Base-by-base conservation (phyloP, 805 yeast species). In the Lipomyces chichibuensis region DNA sequence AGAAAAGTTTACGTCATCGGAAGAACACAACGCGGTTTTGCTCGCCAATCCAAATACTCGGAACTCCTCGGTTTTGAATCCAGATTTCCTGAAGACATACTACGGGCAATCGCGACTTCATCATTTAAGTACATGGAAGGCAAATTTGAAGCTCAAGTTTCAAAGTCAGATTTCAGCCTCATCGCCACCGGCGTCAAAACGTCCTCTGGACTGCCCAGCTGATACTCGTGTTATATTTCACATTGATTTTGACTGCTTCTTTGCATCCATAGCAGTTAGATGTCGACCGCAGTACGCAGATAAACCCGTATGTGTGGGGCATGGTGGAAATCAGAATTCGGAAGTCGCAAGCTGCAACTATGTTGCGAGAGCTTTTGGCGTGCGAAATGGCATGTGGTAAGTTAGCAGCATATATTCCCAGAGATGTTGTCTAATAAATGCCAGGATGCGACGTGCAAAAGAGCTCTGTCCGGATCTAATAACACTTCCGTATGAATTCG, bases 291-390 rank as follows among this genome's bases (percentile, higher is more conserved):
- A 86, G 2, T 74, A 88, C 20, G 85, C 85, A 66, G 82, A 85
- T 72, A 77, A 88, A 83, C 80, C 88, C 75, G 77, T 94, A 78
- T 80, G 97, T 81, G 80, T 87, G 0, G 83, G 88, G 56, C 83
- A 84, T 72, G 86, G 85, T 27, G 67, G 70, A 46, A 66, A 73
- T 2, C 77, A 78, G 2, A 77, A 78, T 46, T 86, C 98, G 0
- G 98, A 94, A 76, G 81, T 95, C 14, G 95, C 98, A 0, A 90
- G 97, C 66, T 92, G 98, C 75, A 95, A 94, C 76, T 95, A 95
- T 75, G 87, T 83, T 6, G 97, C 98, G 0, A 81, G 98, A 29
- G 73, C 79, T 7, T 80, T 69, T 65, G 98, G 98, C 0, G 87
- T 94, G 3, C 80, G 75, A 39, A 93, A 94, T 76, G 98, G 98